Evolutionary conservation across 768 basidiomycete genomes (phyloP).

Genomic region (Dioszegia hungarica): DNA sequence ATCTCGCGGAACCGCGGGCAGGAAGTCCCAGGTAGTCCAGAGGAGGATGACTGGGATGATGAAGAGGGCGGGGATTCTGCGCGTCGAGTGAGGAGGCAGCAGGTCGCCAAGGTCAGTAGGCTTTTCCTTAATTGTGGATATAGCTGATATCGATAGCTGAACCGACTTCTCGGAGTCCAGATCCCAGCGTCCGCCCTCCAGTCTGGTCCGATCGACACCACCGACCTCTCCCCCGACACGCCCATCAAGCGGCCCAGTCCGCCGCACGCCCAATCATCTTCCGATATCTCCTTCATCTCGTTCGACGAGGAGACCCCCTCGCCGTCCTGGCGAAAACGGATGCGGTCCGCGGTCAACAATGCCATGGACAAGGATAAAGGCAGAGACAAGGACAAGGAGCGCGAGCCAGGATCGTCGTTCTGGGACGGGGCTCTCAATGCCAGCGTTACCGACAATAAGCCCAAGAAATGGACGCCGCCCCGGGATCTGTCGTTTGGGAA

Average conservation of each 20-base stretch:
- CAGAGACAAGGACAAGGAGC: neutral
- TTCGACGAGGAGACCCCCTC: conserved; percentile 6
- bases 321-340: conserved; percentile 4
- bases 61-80: neutral
- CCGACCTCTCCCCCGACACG: neutral
- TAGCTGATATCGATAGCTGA: conserved; percentile 10
- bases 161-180: conserved; percentile 24
- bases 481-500: neutral
- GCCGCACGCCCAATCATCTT: neutral
- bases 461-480: neutral
- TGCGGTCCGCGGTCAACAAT: conserved; percentile 2
- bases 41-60: neutral
- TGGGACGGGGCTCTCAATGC: neutral
- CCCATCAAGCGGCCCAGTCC: neutral
- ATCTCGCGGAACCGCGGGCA: neutral
- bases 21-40: neutral
- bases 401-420: neutral
- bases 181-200: conserved; percentile 20
- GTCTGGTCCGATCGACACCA: neutral
- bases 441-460: neutral
- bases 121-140: neutral
- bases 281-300: conserved; percentile 9
- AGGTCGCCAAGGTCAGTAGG: conserved; percentile 27
- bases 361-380: neutral
- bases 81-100: conserved; percentile 10